Conservation (phyloP, 2,329 filamentous ascomycete genomes). For the Metarhizium rileyi region DNA sequence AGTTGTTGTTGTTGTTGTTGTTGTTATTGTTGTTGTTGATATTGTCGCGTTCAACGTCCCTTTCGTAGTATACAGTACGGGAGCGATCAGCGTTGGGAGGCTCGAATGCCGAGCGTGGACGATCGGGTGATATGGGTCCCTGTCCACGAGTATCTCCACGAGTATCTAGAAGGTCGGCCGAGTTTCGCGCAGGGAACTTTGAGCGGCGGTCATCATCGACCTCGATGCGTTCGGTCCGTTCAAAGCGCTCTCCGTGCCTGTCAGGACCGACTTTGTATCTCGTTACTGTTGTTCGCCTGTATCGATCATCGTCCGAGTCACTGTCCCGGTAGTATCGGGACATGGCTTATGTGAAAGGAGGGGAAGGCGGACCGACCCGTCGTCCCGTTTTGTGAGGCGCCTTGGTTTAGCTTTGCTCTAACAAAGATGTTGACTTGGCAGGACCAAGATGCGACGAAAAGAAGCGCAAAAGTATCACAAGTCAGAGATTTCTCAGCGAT, state of each 20-base stretch:
- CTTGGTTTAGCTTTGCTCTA: constrained; percentile 3
- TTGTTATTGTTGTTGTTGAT: no score
- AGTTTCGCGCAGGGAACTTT: constrained; percentile 31
- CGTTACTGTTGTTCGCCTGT: constrained; percentile 38
- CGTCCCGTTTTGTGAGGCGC: constrained; percentile 5
- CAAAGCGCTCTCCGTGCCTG: constrained; percentile 30
- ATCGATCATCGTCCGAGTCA: constrained; percentile 35
- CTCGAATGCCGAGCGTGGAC: constrained; percentile 42
- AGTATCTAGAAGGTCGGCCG: constrained; percentile 33
- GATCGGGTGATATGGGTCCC: constrained; percentile 31
- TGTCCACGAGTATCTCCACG: constrained; percentile 31
- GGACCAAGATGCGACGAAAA: neutral
- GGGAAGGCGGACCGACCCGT: constrained; percentile 7
- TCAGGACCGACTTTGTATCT: constrained; percentile 41
- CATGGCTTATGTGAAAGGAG: constrained; percentile 15
- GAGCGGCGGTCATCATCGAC: constrained; percentile 37
- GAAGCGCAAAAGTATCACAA: neutral
- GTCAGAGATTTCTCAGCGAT: neutral
- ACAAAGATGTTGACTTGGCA: neutral
- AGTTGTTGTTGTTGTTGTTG: no score
- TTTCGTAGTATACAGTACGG: constrained; percentile 34
- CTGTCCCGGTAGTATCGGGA: constrained; percentile 25
- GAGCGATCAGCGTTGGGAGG: constrained; percentile 26
- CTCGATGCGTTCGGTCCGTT: constrained; percentile 29
- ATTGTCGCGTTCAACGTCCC: constrained; percentile 30